Conservation (phyloP, 1,284 basidiomycete genomes). For the Malassezia pachydermatis region DNA sequence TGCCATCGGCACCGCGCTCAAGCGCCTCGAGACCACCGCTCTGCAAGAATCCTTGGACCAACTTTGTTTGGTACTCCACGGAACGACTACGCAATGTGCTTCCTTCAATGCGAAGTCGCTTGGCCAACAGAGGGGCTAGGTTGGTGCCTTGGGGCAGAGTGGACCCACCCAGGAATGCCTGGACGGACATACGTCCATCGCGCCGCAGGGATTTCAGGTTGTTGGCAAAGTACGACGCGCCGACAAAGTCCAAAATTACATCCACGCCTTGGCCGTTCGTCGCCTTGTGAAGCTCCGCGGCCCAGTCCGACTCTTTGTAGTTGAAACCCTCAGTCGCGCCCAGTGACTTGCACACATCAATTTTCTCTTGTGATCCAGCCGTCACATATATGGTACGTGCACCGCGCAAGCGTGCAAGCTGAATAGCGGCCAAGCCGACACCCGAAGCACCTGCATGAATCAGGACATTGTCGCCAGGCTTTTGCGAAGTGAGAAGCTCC, state of each 20-base stretch:
- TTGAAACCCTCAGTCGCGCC: slow-evolving; percentile 66
- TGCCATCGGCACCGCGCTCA: slow-evolving; percentile 6
- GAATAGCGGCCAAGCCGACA: slow-evolving; percentile 80
- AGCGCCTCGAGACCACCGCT: slow-evolving; percentile 21
- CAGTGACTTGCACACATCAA: slow-evolving; percentile 60
- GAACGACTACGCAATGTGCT: slow-evolving; percentile 72
- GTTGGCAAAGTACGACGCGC: slow-evolving; percentile 67
- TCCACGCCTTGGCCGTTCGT: slow-evolving; percentile 52
- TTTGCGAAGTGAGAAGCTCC: slow-evolving; percentile 19
- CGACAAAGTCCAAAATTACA: slow-evolving; percentile 80
- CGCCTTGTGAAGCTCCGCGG: slow-evolving; percentile 53
- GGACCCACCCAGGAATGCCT: slow-evolving; percentile 63
- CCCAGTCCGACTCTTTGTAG: slow-evolving; percentile 74
- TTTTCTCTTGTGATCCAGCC: slow-evolving; percentile 73
- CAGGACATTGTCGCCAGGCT: slow-evolving; percentile 67
- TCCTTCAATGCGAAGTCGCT: slow-evolving; percentile 79
- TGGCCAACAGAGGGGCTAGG: slow-evolving; percentile 64
- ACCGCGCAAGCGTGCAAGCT: slow-evolving; percentile 65
- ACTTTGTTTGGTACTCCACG: slow-evolving; percentile 66
- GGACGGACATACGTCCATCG: slow-evolving; percentile 68
- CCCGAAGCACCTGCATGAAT: slow-evolving; percentile 64
- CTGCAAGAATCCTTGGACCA: slow-evolving; percentile 59
- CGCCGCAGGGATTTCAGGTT: slow-evolving; percentile 67
- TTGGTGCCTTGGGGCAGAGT: slow-evolving; percentile 57
- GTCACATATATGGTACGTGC: slow-evolving; percentile 55